Conservation (phyloP, 140 eudicot genomes). For the Anethum foeniculum region DNA sequence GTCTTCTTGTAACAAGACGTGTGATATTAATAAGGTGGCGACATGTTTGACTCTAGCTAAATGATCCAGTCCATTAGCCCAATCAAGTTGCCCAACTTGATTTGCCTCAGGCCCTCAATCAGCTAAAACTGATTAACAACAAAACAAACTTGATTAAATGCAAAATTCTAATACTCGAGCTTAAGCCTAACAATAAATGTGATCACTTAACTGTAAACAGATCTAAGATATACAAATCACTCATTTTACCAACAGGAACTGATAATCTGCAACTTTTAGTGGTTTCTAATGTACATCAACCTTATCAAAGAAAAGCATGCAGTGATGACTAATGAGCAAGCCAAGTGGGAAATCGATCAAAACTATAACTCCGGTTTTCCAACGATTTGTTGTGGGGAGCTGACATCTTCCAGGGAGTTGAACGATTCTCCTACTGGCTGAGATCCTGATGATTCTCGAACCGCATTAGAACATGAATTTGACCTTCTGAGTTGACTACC, state of each 20-base stretch:
- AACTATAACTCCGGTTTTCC: constrained; percentile 10
- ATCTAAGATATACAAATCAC: constrained; percentile 3
- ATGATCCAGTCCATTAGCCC: background rate
- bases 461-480: constrained; percentile 40
- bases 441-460: constrained; percentile 29
- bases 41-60: background rate
- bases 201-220: background rate
- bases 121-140: no score
- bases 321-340: background rate
- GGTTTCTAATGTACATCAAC: background rate
- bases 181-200: background rate
- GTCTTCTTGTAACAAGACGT: background rate
- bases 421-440: constrained; percentile 17
- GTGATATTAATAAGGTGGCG: background rate
- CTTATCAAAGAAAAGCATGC: constrained; percentile 1
- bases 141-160: background rate
- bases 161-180: background rate
- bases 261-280: constrained; percentile 2
- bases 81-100: constrained; percentile 3
- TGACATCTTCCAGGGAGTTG: constrained; percentile 16
- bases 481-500: constrained; percentile 40
- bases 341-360: background rate
- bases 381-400: background rate
- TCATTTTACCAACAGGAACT: constrained; percentile 1
- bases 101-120: background rate